Evolutionary conservation across 1,284 basidiomycete genomes (phyloP), one percentile per base, ranked within the genome.

Genomic region (Boletus nobilissimus): DNA sequence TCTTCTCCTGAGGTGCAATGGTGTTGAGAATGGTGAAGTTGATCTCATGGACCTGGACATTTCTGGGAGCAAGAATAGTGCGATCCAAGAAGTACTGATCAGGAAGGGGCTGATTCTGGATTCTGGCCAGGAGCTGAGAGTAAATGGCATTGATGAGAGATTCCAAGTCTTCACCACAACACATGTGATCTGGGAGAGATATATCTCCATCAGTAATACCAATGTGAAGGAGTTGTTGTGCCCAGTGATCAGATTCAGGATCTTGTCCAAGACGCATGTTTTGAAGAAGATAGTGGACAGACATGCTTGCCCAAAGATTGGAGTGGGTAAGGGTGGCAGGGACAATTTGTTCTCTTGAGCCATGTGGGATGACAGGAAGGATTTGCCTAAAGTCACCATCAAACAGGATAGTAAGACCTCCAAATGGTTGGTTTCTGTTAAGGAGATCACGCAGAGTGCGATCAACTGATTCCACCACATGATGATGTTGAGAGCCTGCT

Each of bases 201-300:
- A 88, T 64, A 6, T 69, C 36, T 1, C 78, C 81, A 26, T 77
- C 78, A 67, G 83, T 79, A 6, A 72, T 72, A 0, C 89, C 89
- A 71, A 90, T 80, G 11, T 89, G 83, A 0, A 89, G 74, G 0
- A 90, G 83, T 85, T 88, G 89, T 11, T 83, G n/a, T 18, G 88
- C 84, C 84, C 88, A 90, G 0, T 78, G 26, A 60, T 75, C 46
- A 22, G 78, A 82, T 14, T 83, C 80, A 13, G 78, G 76, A 70
- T 83, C 79, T 11, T 77, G 67, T 4, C 84, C 81, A 9, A 90
- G 80, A 0, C 83, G 76, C 87, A 89, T 89, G 72, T 90, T 90
- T 36, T 82, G 80, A 3, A 64, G 77, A 1, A 89, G 84, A 43
- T 79, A 78, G 3, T 88, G 74, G 4, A 87, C 48, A 22, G 79